These are phyloP conservation scores for Fusarium robinianum DNA, from an alignment of 2,329 filamentous ascomycete genomes.

Conservation along the genomic window DNA sequence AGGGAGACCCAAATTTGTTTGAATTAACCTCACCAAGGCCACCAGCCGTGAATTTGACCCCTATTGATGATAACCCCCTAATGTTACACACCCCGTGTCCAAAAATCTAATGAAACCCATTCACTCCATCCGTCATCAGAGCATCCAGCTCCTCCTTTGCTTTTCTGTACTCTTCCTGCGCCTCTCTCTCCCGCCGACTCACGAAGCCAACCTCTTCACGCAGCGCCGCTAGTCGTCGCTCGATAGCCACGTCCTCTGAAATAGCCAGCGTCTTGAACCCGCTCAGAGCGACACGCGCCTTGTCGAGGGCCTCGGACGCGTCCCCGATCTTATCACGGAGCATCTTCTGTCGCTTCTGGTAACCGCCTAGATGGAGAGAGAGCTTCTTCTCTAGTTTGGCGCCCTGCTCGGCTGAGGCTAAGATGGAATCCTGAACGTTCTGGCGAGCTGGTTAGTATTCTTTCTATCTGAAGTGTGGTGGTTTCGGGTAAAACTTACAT, in stretches of 20 bases:
- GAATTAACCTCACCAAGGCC: constrained; percentile 21
- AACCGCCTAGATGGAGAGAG: constrained; percentile 83
- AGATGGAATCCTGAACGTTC: constrained; percentile 74
- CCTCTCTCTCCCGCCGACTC: constrained; percentile 81
- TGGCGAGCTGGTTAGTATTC: constrained; percentile 40
- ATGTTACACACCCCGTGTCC: constrained; percentile 33
- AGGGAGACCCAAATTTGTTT: constrained; percentile 22
- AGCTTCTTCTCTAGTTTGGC: constrained; percentile 95
- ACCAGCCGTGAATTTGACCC: constrained; percentile 1
- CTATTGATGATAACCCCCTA: constrained; percentile 19
- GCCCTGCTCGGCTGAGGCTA: constrained; percentile 74
- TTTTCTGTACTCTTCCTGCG: constrained; percentile 81
- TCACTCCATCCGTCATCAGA: constrained; percentile 48
- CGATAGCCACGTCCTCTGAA: constrained; percentile 77
- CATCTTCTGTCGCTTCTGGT: constrained; percentile 81
- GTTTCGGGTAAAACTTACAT: constrained; percentile 55
- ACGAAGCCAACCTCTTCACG: constrained; percentile 84
- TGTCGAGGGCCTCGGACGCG: constrained; percentile 73
- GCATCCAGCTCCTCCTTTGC: constrained; percentile 77
- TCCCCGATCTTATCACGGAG: constrained; percentile 79
- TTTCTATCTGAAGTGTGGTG: background rate
- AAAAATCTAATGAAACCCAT: constrained; percentile 45
- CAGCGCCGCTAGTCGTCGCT: constrained; percentile 71
- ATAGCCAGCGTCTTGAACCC: constrained; percentile 76
- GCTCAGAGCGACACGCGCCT: constrained; percentile 72